Evolutionary conservation across 768 basidiomycete species (phyloP).

Genomic region (Lentinula sp.): DNA sequence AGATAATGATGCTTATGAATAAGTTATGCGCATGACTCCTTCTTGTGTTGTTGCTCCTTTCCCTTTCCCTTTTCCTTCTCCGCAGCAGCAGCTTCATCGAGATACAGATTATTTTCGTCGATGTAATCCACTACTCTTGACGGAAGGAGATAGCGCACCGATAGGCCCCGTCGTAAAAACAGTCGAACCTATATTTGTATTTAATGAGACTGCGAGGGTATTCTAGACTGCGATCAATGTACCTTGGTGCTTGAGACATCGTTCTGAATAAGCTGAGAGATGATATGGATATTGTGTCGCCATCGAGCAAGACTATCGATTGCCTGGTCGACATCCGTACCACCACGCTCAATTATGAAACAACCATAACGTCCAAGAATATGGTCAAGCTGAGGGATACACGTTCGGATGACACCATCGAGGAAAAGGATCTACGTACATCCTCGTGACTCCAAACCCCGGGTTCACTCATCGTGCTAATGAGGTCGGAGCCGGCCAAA

Average conservation of each 20-base stretch:
- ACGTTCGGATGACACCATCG: not conserved
- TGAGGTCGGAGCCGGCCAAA: constrained; percentile 96
- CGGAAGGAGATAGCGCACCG: constrained; percentile 87
- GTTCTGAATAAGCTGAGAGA: constrained; percentile 93
- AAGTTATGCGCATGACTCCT: not conserved
- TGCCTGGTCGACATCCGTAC: constrained; percentile 85
- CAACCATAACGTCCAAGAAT: constrained; percentile 94
- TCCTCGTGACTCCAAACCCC: constrained; percentile 96
- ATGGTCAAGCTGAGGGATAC: constrained; percentile 70
- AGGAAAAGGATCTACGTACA: constrained; percentile 44
- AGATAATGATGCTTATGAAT: not conserved
- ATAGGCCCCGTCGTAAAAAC: constrained; percentile 74
- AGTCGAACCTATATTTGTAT: constrained; percentile 42
- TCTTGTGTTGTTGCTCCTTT: constrained; percentile 13
- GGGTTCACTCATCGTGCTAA: constrained; percentile 96
- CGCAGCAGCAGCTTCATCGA: constrained; percentile 43
- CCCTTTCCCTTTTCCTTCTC: constrained; percentile 7
- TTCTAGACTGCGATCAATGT: constrained; percentile 1
- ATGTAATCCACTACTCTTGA: constrained; percentile 92
- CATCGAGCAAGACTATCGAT: constrained; percentile 68
- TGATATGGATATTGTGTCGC: constrained; percentile 84
- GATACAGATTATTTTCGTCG: constrained; percentile 72
- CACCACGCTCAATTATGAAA: constrained; percentile 92
- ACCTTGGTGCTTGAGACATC: constrained; percentile 96
- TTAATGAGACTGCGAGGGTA: not conserved